phyloP scores from a whole-genome alignment of 2,329 filamentous ascomycete species.

The Chaetomiaceae sp. region DNA sequence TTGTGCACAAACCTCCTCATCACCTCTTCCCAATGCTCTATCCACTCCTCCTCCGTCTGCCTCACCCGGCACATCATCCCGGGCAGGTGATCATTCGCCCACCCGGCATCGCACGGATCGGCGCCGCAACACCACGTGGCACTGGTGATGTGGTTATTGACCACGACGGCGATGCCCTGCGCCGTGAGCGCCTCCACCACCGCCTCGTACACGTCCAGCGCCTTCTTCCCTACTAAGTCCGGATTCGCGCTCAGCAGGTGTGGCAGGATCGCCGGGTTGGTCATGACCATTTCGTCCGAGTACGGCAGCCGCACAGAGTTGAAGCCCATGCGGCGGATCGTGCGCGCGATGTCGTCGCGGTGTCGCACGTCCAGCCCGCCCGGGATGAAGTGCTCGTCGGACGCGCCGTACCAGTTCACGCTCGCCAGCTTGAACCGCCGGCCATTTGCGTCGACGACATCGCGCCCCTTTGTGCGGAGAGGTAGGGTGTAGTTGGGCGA shows the following conservation, averaged over 20 bases:
- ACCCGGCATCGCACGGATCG: conserved; percentile 62
- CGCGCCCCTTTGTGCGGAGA: conserved; percentile 54
- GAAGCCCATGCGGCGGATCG: conserved; percentile 60
- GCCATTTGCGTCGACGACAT: conserved; percentile 55
- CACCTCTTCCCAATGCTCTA: conserved; percentile 60
- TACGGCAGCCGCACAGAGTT: conserved; percentile 68
- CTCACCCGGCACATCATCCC: conserved; percentile 55
- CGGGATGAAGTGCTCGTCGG: conserved; percentile 61
- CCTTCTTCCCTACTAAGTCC: conserved; percentile 53
- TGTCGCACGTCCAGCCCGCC: conserved; percentile 61
- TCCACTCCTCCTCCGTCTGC: conserved; percentile 63
- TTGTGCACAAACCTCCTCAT: conserved; percentile 58
- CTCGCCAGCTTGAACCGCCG: conserved; percentile 59
- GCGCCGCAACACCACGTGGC: conserved; percentile 66
- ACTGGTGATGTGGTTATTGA: conserved; percentile 68
- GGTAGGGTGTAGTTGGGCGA: conserved; percentile 49
- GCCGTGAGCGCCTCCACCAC: conserved; percentile 56
- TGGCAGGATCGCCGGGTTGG: conserved; percentile 52
- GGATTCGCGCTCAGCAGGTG: conserved; percentile 54
- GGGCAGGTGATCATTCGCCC: conserved; percentile 59
- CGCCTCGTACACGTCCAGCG: conserved; percentile 59
- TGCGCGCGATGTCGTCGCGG: conserved; percentile 54
- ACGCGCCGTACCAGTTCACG: conserved; percentile 69
- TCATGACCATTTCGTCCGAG: conserved; percentile 61
- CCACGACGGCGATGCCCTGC: conserved; percentile 58